Evolutionary conservation across 106 monocot species (phyloP).

Genomic region (Acorus calamus): DNA sequence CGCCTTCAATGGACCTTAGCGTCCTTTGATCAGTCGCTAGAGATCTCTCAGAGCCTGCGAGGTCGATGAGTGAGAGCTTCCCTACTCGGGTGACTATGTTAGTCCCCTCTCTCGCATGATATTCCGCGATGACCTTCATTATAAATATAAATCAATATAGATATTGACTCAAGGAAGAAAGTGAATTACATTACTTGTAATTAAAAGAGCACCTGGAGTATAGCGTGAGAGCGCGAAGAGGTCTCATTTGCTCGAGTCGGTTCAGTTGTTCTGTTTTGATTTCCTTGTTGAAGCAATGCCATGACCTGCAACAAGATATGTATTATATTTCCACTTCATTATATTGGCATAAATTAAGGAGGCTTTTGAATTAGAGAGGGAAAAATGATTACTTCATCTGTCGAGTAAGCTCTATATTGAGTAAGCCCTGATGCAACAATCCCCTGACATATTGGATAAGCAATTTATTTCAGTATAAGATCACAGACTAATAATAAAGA

Average conservation of each 20-base stretch:
- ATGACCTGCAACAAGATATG: conserved; percentile 47
- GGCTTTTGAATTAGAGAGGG: not conserved
- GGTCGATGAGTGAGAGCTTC: conserved; percentile 89
- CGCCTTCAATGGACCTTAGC: conserved; percentile 78
- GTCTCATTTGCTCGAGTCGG: conserved; percentile 89
- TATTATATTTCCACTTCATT: not conserved
- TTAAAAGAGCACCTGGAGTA: conserved; percentile 44
- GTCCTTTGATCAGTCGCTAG: conserved; percentile 81
- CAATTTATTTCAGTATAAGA: not conserved
- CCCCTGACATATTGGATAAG: conserved; percentile 55
- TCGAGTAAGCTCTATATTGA: conserved; percentile 85
- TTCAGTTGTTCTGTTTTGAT: conserved; percentile 85
- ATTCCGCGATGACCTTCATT: conserved; percentile 67
- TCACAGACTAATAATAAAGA: not conserved
- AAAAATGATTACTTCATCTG: conserved; percentile 53
- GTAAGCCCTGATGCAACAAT: conserved; percentile 78
- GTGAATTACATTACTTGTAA: not conserved
- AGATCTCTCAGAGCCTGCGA: conserved; percentile 92
- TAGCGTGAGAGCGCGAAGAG: conserved; percentile 91
- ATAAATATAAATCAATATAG: not conserved
- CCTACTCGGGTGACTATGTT: conserved; percentile 37
- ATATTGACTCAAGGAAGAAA: not conserved
- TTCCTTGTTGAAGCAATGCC: conserved; percentile 93
- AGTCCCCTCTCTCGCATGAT: conserved; percentile 28
- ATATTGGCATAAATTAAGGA: too few species aligned